Percentiles rank a stretch among this genome's conserved stretches.
Conservation (phyloP, 352 stramenopile species). For the Globisporangium spinosum region DNA sequence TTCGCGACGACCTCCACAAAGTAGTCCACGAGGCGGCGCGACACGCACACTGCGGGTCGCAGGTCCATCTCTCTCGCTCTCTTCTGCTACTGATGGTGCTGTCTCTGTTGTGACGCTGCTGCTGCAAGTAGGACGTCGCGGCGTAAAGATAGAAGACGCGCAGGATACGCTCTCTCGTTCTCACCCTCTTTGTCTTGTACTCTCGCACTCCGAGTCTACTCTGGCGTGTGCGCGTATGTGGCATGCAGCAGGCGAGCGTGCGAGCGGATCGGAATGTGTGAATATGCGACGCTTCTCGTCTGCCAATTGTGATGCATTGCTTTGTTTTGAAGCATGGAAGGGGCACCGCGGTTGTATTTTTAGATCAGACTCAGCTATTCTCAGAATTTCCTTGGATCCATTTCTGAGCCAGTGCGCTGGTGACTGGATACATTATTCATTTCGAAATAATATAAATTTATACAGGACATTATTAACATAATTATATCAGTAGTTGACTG, state of each 20-base stretch:
- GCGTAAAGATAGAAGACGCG: background rate
- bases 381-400: background rate
- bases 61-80: slow-evolving; percentile 2
- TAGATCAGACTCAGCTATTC: background rate
- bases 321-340: background rate
- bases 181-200: background rate
- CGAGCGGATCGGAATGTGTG: background rate
- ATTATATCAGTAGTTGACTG: background rate
- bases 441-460: background rate
- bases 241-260: background rate
- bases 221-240: background rate
- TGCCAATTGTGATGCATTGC: background rate
- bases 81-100: background rate
- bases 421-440: background rate
- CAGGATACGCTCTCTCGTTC: background rate
- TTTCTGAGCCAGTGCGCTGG: background rate
- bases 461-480: background rate
- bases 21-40: slow-evolving; percentile 62
- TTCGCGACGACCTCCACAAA: slow-evolving; percentile 68
- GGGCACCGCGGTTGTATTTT: background rate
- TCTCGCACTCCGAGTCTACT: background rate
- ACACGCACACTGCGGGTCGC: background rate
- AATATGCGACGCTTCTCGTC: slow-evolving; percentile 11
- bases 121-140: background rate
- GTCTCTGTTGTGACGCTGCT: background rate